These are phyloP conservation scores for Penicillium sp. DNA, from an alignment of 2,329 filamentous ascomycete genomes.

Conservation along the genomic window DNA sequence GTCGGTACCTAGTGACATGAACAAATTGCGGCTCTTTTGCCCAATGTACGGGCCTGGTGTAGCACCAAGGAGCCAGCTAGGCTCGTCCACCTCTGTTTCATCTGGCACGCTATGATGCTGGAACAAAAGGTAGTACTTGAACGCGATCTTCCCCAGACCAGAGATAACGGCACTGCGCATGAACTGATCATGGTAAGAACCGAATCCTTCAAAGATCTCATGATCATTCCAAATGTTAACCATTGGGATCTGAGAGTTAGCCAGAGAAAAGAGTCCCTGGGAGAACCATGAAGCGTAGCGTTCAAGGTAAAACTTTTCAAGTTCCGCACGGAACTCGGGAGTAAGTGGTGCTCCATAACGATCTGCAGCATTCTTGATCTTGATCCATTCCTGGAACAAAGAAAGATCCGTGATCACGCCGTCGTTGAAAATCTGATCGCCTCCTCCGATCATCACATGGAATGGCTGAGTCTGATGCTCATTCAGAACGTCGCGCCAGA, in stretches of 20 bases:
- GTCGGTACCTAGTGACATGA: slow-evolving; percentile 77
- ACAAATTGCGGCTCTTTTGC: slow-evolving; percentile 80
- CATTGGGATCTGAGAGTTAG: slow-evolving; percentile 94
- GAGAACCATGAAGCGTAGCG: slow-evolving; percentile 95
- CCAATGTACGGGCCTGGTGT: slow-evolving; percentile 86
- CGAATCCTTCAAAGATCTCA: slow-evolving; percentile 87
- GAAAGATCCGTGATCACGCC: slow-evolving; percentile 72
- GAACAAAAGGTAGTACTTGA: slow-evolving; percentile 99
- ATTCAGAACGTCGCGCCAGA: slow-evolving; percentile 96
- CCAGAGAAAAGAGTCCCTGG: slow-evolving; percentile 89
- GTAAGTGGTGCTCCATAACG: slow-evolving; percentile 81
- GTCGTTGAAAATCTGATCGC: slow-evolving; percentile 97
- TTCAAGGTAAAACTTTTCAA: slow-evolving; percentile 86
- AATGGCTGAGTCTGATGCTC: slow-evolving; percentile 88
- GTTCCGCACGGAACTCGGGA: slow-evolving; percentile 78
- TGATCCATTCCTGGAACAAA: slow-evolving; percentile 81
- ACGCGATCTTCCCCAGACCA: slow-evolving; percentile 85
- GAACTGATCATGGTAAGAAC: slow-evolving; percentile 87
- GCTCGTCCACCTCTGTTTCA: slow-evolving; percentile 80
- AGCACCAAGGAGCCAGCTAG: slow-evolving; percentile 84
- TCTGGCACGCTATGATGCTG: slow-evolving; percentile 87
- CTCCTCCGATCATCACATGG: slow-evolving; percentile 97
- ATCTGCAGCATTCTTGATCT: slow-evolving; percentile 74
- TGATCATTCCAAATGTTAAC: slow-evolving; percentile 98
- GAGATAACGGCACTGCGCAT: slow-evolving; percentile 90